phyloP scores from a whole-genome alignment of 2,329 filamentous ascomycete genomes.

The Phialophora tarda region DNA sequence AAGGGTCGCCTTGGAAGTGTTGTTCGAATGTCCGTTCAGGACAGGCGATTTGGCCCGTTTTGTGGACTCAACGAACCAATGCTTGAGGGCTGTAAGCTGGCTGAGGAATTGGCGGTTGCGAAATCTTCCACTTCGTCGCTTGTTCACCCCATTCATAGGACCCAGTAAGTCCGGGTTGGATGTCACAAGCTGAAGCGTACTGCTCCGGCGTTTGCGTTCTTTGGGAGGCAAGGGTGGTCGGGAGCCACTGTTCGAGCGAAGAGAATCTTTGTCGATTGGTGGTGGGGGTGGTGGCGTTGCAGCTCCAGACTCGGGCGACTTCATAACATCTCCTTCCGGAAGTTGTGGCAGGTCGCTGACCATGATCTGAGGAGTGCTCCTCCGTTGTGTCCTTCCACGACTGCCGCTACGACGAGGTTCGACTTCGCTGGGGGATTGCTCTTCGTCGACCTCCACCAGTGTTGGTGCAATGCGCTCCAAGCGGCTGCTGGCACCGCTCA shows the following conservation, averaged over 20 bases:
- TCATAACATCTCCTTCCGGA: slow-evolving; percentile 63
- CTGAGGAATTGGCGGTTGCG: slow-evolving; percentile 53
- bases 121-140: slow-evolving; percentile 40
- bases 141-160: slow-evolving; percentile 60
- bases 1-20: slow-evolving; percentile 12
- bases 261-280: slow-evolving; percentile 78
- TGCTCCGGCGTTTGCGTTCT: slow-evolving; percentile 79
- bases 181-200: slow-evolving; percentile 84
- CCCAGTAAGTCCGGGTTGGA: slow-evolving; percentile 67
- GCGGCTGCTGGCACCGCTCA: slow-evolving; percentile 88
- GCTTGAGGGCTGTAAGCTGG: slow-evolving; percentile 70
- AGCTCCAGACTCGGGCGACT: slow-evolving; percentile 41
- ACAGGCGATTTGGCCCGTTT: slow-evolving; percentile 66
- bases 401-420: slow-evolving; percentile 47
- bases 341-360: slow-evolving; percentile 78
- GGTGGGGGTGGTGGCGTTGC: slow-evolving; percentile 67
- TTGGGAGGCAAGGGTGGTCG: slow-evolving; percentile 84
- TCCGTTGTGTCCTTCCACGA: slow-evolving; percentile 77
- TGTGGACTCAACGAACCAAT: slow-evolving; percentile 73
- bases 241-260: slow-evolving; percentile 77
- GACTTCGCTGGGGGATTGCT: slow-evolving; percentile 63
- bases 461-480: slow-evolving; percentile 80
- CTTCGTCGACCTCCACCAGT: slow-evolving; percentile 78
- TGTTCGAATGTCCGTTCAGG: slow-evolving; percentile 26
- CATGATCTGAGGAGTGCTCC: slow-evolving; percentile 68